Base-by-base conservation (phyloP, 2,329 filamentous ascomycete species). In the Fusarium haematococcum region DNA sequence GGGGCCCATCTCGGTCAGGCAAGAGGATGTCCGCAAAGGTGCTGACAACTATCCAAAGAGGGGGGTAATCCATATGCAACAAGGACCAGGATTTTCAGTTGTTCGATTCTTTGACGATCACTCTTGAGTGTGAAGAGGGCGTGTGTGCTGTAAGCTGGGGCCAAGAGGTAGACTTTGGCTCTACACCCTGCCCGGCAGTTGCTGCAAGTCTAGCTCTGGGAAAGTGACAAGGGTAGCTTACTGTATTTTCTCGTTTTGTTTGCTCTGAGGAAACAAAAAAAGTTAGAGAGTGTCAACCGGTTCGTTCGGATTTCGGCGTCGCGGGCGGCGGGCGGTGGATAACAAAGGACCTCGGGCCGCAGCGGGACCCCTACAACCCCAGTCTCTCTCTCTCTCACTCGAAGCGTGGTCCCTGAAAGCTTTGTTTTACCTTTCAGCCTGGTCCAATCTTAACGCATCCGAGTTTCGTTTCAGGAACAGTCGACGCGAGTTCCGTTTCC, bases 231-330 rank as follows among this genome's bases (percentile, higher is more conserved):
- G 45, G 45, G 45, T 50, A 27, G 16, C 16, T n/a, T 50, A 18
- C 14, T 5, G 9, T 4, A 18, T 27, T 30, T 50, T n/a, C 16
- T 16, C 13, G 7, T 27, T 50, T 50, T 50, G 8, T n/a, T 27
- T 16, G 9, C 25, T 50, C 23, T 33, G 25, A 14, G 50, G 18
- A 33, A 32, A 33, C 11, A n/a, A 33, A 10, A 57, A 20, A 57
- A 48, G 20, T 48, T 48, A 48, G 6, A 23, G 33, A 57, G 18
- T 35, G 14, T 37, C 54, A 18, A 27, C 32, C 33, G 54, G 54
- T 58, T 58, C 54, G 54, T 58, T 58, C 54, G 54, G 54, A 30
- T 37, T 58, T 58, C 54, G 54, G 54, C 54, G 54, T 32, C 25
- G 25, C n/a, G n/a, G 27, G 27, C 48, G 23, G 30, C 30, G 50